These are phyloP conservation scores for Suillus discolor DNA, from an alignment of 768 basidiomycete genomes.

Conservation along the genomic window DNA sequence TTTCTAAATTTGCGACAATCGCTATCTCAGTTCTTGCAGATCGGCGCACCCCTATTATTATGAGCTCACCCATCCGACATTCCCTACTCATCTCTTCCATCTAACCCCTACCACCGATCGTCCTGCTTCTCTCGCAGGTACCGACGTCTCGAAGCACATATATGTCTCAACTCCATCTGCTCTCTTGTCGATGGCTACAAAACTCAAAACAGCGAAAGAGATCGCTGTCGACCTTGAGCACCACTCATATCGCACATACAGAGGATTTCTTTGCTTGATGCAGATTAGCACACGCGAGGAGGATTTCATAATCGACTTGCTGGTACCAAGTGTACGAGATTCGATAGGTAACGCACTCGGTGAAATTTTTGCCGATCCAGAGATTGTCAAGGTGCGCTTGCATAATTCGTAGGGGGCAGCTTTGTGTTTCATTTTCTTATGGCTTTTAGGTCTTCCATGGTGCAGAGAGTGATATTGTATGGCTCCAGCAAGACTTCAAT, in stretches of 20 bases:
- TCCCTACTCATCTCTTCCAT: constrained; percentile 70
- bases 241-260: constrained; percentile 83
- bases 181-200: constrained; percentile 65
- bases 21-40: constrained; percentile 22
- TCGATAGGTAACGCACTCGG: constrained; percentile 68
- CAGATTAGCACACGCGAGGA: constrained; percentile 82
- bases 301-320: constrained; percentile 87
- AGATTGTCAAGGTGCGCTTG: constrained; percentile 74
- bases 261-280: constrained; percentile 91
- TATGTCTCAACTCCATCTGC: constrained; percentile 65
- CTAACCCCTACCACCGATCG: constrained; percentile 48
- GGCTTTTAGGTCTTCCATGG: constrained; percentile 83
- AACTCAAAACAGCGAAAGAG: constrained; percentile 67
- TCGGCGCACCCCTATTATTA: constrained; percentile 79
- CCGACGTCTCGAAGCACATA: constrained; percentile 56
- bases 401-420: not conserved
- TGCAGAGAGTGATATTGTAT: constrained; percentile 90
- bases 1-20: not conserved
- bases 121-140: constrained; percentile 50
- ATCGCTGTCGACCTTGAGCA: constrained; percentile 96
- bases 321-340: constrained; percentile 63
- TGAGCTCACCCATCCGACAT: constrained; percentile 76
- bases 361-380: constrained; percentile 83
- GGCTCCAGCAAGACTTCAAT: constrained; percentile 96
- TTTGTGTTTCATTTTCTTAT: not conserved